phyloP scores from a whole-genome alignment of 345 rosid genomes.

The Eucalyptus tenuipes region DNA sequence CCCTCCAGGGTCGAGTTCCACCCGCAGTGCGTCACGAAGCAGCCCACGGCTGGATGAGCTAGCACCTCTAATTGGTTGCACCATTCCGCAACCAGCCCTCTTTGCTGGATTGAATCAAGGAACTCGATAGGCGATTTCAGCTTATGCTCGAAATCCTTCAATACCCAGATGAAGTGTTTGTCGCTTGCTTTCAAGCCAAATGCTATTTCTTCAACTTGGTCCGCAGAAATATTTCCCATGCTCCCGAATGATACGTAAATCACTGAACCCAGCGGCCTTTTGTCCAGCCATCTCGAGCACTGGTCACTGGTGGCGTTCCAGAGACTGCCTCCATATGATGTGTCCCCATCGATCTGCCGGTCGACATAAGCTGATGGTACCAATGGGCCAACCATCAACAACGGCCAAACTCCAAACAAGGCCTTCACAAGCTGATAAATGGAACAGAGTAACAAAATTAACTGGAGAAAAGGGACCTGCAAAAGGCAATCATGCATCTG shows the following conservation, averaged over 20 bases:
- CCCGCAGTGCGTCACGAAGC: conserved; percentile 36
- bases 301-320: conserved; percentile 7
- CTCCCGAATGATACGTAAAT: conserved; percentile 47
- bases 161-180: conserved; percentile 23
- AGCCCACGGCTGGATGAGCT: conserved; percentile 25
- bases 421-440: conserved; percentile 10
- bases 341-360: conserved; percentile 21
- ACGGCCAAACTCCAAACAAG: conserved; percentile 18
- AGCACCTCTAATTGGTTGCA: conserved; percentile 40
- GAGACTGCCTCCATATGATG: conserved; percentile 22
- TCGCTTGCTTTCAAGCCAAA: conserved; percentile 24
- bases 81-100: conserved; percentile 24
- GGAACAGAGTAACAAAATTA: not conserved
- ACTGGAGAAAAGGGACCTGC: not conserved
- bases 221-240: conserved; percentile 15
- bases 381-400: conserved; percentile 26
- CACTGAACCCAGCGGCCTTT: conserved; percentile 11
- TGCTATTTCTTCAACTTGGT: conserved; percentile 28
- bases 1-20: conserved; percentile 43
- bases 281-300: conserved; percentile 26
- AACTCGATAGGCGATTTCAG: not conserved
- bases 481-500: not conserved
- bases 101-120: not conserved
- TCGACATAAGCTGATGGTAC: conserved; percentile 36
- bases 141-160: conserved; percentile 12